phyloP scores from a whole-genome alignment of 2,329 filamentous ascomycete genomes.

The Arthrinium phaeospermum region DNA sequence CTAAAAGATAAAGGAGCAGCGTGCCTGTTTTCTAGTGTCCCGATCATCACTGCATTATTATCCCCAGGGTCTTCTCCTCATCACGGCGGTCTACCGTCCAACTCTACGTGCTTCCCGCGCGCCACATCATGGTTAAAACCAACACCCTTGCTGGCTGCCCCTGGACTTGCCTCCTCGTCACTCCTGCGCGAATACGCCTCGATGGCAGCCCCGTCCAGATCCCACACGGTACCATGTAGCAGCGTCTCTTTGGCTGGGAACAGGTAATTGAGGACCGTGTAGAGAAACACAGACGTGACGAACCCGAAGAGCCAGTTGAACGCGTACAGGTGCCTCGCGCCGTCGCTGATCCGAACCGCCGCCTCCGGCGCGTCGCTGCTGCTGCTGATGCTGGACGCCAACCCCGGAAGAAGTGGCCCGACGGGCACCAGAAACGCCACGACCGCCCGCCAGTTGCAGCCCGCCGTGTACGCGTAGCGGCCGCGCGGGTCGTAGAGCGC shows the following conservation, averaged over 20 bases:
- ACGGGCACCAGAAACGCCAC: conserved; percentile 63
- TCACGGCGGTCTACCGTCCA: not conserved
- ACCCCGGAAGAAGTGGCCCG: conserved; percentile 61
- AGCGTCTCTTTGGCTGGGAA: conserved; percentile 58
- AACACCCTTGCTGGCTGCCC: not conserved
- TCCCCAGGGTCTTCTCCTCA: not conserved
- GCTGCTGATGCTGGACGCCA: conserved; percentile 50
- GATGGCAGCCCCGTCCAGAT: conserved; percentile 35
- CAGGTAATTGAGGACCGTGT: conserved; percentile 53
- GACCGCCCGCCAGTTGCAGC: conserved; percentile 65
- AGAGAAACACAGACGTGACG: conserved; percentile 59
- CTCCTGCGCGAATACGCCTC: conserved; percentile 29
- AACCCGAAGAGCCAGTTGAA: conserved; percentile 73
- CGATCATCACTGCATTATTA: not conserved
- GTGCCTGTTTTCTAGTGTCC: not conserved
- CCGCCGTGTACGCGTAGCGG: conserved; percentile 51
- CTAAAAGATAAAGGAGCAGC: too few relatives aligned
- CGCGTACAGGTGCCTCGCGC: conserved; percentile 60
- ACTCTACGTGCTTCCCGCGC: not conserved
- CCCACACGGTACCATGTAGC: conserved; percentile 48
- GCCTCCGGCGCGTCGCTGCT: conserved; percentile 27
- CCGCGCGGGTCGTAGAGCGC: conserved; percentile 43
- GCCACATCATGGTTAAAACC: not conserved
- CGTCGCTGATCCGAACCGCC: conserved; percentile 42
- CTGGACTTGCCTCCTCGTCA: not conserved